Evolutionary conservation across 306 rosid species (phyloP).

Genomic region (Senna tora): DNA sequence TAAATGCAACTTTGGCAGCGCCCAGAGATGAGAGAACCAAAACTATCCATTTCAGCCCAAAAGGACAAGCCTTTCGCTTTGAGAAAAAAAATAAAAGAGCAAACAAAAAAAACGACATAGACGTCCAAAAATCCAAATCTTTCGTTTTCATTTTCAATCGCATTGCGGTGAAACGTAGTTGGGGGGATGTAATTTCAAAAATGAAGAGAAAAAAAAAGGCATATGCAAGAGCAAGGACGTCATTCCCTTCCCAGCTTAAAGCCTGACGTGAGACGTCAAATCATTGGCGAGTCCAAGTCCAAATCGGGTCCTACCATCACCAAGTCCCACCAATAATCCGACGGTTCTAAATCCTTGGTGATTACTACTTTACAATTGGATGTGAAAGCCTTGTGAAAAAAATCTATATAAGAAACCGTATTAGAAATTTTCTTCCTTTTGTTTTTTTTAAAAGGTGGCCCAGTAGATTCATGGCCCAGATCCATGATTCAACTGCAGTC

Average conservation of each 20-base stretch:
- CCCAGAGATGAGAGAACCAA: constrained; percentile 20
- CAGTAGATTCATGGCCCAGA: constrained; percentile 61
- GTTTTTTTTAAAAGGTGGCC: constrained; percentile 26
- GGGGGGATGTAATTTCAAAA: constrained; percentile 21
- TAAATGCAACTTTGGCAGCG: neutral
- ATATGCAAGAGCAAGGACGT: neutral
- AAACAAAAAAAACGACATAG: neutral
- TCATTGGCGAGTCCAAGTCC: constrained; percentile 43
- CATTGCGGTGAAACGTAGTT: neutral
- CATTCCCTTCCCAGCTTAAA: neutral
- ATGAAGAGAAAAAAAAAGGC: constrained; percentile 30
- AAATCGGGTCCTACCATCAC: constrained; percentile 45
- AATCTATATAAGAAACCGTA: neutral
- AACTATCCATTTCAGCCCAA: constrained; percentile 15
- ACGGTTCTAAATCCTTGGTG: constrained; percentile 51
- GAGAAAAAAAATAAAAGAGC: constrained; percentile 6
- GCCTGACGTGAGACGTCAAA: constrained; percentile 55
- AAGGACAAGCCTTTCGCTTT: constrained; percentile 36
- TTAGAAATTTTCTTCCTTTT: neutral
- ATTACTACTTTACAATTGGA: constrained; percentile 46
- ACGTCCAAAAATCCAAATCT: constrained; percentile 1
- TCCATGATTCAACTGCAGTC: constrained; percentile 73
- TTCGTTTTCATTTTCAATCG: constrained; percentile 34
- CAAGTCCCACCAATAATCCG: constrained; percentile 41
- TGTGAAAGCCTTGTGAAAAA: constrained; percentile 18